Conservation (phyloP, 2,329 filamentous ascomycete species). For the Claviceps sp. region DNA sequence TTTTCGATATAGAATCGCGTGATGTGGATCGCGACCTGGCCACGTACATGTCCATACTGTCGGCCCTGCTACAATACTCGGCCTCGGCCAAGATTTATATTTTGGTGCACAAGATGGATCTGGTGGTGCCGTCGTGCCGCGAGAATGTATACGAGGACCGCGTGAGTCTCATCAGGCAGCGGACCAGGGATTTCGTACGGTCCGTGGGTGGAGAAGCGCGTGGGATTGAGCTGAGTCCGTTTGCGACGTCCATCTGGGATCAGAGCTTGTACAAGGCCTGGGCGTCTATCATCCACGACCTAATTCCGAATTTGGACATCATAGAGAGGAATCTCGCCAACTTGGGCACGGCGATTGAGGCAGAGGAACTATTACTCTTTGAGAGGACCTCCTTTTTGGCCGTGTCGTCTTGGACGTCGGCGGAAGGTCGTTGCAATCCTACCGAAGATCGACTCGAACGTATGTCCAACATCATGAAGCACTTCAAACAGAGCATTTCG, state of each 20-base stretch:
- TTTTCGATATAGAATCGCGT: constrained; percentile 95
- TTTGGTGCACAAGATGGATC: constrained; percentile 97
- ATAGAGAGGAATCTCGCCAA: constrained; percentile 79
- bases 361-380: constrained; percentile 87
- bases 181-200: constrained; percentile 45
- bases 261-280: constrained; percentile 96
- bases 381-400: constrained; percentile 93
- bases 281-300: constrained; percentile 94
- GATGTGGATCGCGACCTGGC: constrained; percentile 88
- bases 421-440: constrained; percentile 65
- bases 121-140: constrained; percentile 69
- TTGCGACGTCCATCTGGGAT: constrained; percentile 96
- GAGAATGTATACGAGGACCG: constrained; percentile 76
- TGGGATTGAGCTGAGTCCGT: constrained; percentile 62
- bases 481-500: constrained; percentile 78
- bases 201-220: constrained; percentile 19
- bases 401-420: constrained; percentile 79
- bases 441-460: constrained; percentile 86
- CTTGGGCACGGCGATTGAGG: constrained; percentile 74
- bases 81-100: constrained; percentile 75
- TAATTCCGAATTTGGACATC: constrained; percentile 83
- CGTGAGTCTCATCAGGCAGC: constrained; percentile 60
- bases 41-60: constrained; percentile 83
- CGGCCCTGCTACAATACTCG: constrained; percentile 77
- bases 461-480: constrained; percentile 95